Base-by-base conservation (phyloP, 2,329 filamentous ascomycete species). In the Neonectria sp. region DNA sequence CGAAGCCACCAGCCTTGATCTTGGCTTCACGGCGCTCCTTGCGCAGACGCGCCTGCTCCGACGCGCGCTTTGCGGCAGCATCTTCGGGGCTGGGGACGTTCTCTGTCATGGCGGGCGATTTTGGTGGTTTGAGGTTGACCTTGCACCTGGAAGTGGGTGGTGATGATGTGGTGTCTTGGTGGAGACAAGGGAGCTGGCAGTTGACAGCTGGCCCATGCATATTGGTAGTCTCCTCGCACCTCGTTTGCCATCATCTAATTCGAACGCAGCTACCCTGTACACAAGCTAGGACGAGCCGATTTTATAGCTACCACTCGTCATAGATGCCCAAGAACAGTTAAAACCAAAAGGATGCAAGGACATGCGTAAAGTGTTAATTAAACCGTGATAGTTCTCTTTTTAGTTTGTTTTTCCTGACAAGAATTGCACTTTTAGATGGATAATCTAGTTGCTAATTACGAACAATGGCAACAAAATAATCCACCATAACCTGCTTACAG, bases 1-100 rank as follows among this genome's bases (percentile, higher is more conserved):
- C 87, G 21, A 90, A 88, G 64, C 92, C 93, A 67, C 91, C 90
- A 56, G 91, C 89, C 75, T 88, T 89, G 81, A 95, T 90, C 85
- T 95, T 95, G 65, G 92, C 93, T 79, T 94, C 91, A 55, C 93
- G 88, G 45, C 92, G 90, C 79, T 95, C 93, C 80, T 94, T 93
- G 73, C 93, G 91, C 65, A 94, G 85, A 53, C 93, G 90, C 43
- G 91, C 91, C 80, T 94, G 91, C 70, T 92, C 89, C 29, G 86
- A 82, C 3, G 89, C 88, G 68, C 87, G 82, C 66, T 84, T 82
- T 15, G 86, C 83, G 2, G 85, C 86, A 2, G 84, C 84, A 67
- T 88, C 85, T 78, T 66, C 73, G 27, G 80, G 75, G 15, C 78
- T 79, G 48, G 77, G 73, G 29, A 74, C 71, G 48, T 70, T 68